Conservation (phyloP, 2,329 filamentous ascomycete genomes). For the Monilinia fructigena region DNA sequence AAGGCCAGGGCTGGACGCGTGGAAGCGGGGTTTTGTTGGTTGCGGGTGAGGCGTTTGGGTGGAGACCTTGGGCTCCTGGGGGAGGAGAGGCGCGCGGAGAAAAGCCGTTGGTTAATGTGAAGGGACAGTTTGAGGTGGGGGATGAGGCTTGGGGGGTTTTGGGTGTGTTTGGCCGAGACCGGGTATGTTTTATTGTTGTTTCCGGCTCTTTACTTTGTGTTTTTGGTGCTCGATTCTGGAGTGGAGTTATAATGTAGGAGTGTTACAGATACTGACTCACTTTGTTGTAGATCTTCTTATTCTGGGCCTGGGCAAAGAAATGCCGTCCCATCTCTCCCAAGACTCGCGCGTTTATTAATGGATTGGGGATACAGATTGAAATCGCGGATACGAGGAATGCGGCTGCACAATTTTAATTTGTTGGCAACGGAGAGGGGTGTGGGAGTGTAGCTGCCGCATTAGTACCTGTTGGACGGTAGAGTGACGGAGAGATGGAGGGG, state of each 20-base stretch:
- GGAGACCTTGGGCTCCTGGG: slow-evolving; percentile 71
- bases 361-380: slow-evolving; percentile 81
- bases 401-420: slow-evolving; percentile 91
- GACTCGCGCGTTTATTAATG: slow-evolving; percentile 69
- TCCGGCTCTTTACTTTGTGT: not conserved
- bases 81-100: slow-evolving; percentile 41
- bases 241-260: no score
- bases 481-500: not conserved
- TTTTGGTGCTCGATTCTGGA: not conserved
- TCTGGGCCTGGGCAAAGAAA: slow-evolving; percentile 76
- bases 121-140: slow-evolving; percentile 77
- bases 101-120: slow-evolving; percentile 62
- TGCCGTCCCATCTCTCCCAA: slow-evolving; percentile 73
- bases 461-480: slow-evolving; percentile 75
- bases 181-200: slow-evolving; percentile 53
- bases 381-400: slow-evolving; percentile 91
- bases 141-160: slow-evolving; percentile 72
- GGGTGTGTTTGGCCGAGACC: slow-evolving; percentile 82
- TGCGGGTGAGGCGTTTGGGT: slow-evolving; percentile 82
- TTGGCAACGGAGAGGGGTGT: slow-evolving; percentile 91
- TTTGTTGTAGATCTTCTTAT: slow-evolving; percentile 71
- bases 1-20: slow-evolving; percentile 42
- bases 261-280: not conserved
- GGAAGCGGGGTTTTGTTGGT: slow-evolving; percentile 76
- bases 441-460: slow-evolving; percentile 80